Evolutionary conservation across 352 stramenopile species (phyloP), one percentile per base, ranked within the genome.

Genomic region (Phytophthora vignae): DNA sequence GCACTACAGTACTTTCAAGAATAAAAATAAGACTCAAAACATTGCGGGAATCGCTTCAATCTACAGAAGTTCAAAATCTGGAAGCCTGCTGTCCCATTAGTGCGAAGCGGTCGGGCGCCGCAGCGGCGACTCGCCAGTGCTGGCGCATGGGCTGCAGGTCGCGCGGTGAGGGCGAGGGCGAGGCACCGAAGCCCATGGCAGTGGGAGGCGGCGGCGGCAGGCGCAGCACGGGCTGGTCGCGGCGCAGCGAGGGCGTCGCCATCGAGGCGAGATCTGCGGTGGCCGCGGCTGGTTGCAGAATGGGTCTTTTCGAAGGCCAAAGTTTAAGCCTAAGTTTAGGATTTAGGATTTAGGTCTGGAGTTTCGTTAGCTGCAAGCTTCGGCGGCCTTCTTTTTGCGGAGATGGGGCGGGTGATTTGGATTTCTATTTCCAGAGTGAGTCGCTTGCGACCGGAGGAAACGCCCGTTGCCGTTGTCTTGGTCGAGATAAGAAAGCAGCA

Each of bases 241-340:
- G 57, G 14, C 38, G 38, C 15, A 72, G 57, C 21, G 57, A 61
- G 29, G 56, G 56, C 17, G 36, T 62, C 19, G 38, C 56, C 64
- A 71, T 71, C 12, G 25, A 15, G 10, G 12, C 31, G 46, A 17
- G 52, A 21, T 22, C 31, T 63, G 54, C 0, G 53, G 15, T 12
- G 19, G 29, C 15, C 27, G 36, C 6, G 42, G 42, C 36, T 54
- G 14, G 36, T 64, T 69, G 52, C 14, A 25, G 60, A 73, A 64
- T 73, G 60, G 33, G 33, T 4, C 33, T 40, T n/a, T n/a, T n/a
- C n/a, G n/a, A n/a, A n/a, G n/a, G n/a, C 33, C 69, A 48, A 73
- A 48, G 22, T 25, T 25, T 25, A 25, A 2, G 22, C 22, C 22
- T 25, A 25, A 48, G 48, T 22, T 53, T 27, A 22, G 17, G 46